A percentile compares a stretch with the other conserved stretches of the same genome.
These are phyloP conservation scores for Pseudocercospora pini-densiflorae DNA, from an alignment of 2,329 filamentous ascomycete species.

Conservation along the genomic window DNA sequence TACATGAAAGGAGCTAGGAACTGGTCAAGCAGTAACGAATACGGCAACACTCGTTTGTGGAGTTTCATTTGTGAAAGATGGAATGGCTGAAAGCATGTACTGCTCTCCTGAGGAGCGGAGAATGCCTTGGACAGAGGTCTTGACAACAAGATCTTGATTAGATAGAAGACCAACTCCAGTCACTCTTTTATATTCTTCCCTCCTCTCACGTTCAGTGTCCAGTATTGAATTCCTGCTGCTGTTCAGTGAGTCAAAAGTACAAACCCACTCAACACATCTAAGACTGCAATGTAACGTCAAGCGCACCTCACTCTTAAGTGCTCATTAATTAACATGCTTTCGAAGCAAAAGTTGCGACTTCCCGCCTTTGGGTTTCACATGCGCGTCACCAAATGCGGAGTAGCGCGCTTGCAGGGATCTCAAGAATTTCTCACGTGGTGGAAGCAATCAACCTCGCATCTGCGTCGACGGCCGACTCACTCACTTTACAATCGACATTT, in stretches of 20 bases:
- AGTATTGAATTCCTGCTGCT: background rate
- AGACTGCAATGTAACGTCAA: too few relatives aligned
- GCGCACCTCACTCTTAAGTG: too few relatives aligned
- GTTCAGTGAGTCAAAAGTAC: too few relatives aligned
- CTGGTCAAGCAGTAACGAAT: background rate
- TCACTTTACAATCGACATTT: background rate
- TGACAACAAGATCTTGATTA: constrained; percentile 10
- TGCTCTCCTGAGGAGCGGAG: background rate
- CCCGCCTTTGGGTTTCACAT: background rate
- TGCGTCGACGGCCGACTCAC: too few relatives aligned
- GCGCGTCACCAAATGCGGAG: background rate
- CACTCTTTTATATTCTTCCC: constrained; percentile 22
- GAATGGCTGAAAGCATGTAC: background rate
- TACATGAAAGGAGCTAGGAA: background rate
- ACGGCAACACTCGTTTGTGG: background rate
- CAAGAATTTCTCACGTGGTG: background rate
- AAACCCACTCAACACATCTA: too few relatives aligned
- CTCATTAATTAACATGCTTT: too few relatives aligned
- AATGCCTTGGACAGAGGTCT: background rate
- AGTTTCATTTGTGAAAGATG: background rate
- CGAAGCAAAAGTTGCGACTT: background rate
- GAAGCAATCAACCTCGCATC: background rate
- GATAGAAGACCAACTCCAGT: constrained; percentile 37
- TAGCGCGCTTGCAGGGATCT: background rate
- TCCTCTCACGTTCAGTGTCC: background rate